Evolutionary conservation across 192 early-diverging fungal genomes (phyloP).

Genomic region (Coemansia sp.): DNA sequence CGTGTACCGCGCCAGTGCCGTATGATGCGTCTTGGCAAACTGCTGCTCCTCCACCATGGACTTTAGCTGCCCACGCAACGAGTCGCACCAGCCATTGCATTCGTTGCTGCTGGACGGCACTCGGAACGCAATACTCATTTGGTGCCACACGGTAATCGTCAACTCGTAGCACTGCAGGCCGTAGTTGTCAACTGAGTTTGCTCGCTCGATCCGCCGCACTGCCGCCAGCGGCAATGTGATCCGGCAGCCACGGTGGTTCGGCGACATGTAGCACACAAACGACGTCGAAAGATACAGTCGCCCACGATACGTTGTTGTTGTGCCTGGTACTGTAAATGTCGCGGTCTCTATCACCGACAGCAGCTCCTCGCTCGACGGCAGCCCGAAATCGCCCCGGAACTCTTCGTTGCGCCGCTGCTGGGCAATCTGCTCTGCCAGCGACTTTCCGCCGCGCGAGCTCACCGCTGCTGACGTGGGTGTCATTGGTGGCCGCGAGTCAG

Average conservation of each 20-base stretch:
- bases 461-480: neutral
- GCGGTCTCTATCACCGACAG: slow-evolving; percentile 58
- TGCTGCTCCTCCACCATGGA: slow-evolving; percentile 78
- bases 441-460: slow-evolving; percentile 8
- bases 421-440: slow-evolving; percentile 62
- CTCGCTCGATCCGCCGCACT: slow-evolving; percentile 86
- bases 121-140: slow-evolving; percentile 83
- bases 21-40: slow-evolving; percentile 58
- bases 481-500: slow-evolving; percentile 19
- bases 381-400: slow-evolving; percentile 74
- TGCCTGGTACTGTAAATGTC: slow-evolving; percentile 52
- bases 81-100: slow-evolving; percentile 81
- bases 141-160: slow-evolving; percentile 87
- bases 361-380: slow-evolving; percentile 76
- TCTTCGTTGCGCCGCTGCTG: slow-evolving; percentile 74
- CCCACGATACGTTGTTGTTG: slow-evolving; percentile 58
- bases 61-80: slow-evolving; percentile 68
- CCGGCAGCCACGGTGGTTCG: slow-evolving; percentile 67
- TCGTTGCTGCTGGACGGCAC: slow-evolving; percentile 64
- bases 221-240: slow-evolving; percentile 86
- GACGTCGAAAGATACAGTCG: slow-evolving; percentile 82
- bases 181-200: slow-evolving; percentile 61
- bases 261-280: slow-evolving; percentile 81
- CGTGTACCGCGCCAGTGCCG: slow-evolving; percentile 40
- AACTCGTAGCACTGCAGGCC: slow-evolving; percentile 60